Conservation (phyloP, 2,329 filamentous ascomycete genomes). For the Trichoderma atroviride region DNA sequence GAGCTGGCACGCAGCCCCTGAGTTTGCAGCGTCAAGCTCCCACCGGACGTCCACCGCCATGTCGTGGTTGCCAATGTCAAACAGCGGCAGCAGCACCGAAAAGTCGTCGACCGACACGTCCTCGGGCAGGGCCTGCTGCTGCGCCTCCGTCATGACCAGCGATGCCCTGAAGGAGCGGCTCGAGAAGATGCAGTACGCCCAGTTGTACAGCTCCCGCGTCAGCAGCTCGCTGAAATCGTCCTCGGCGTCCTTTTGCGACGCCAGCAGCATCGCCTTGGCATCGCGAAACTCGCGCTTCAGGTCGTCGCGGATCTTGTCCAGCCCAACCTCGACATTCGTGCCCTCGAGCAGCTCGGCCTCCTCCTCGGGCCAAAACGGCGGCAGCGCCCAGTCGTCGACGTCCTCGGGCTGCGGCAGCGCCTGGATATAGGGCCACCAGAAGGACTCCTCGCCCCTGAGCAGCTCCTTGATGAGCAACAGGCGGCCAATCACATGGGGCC, state of each 20-base stretch:
- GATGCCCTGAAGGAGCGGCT: constrained; percentile 66
- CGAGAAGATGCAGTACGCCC: constrained; percentile 67
- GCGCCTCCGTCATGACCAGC: constrained; percentile 51
- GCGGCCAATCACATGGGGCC: constrained; percentile 63
- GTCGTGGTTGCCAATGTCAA: constrained; percentile 73
- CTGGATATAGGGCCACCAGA: constrained; percentile 70
- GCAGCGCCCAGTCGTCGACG: constrained; percentile 54
- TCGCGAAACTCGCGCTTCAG: constrained; percentile 51
- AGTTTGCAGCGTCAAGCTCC: constrained; percentile 46
- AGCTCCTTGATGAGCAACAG: constrained; percentile 73
- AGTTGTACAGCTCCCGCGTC: constrained; percentile 58
- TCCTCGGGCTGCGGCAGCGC: constrained; percentile 65
- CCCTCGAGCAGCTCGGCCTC: constrained; percentile 61
- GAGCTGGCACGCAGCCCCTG: constrained; percentile 46
- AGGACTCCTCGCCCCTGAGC: constrained; percentile 58
- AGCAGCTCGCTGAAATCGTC: constrained; percentile 41
- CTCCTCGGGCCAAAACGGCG: constrained; percentile 64
- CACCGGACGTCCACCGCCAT: constrained; percentile 62
- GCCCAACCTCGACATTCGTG: constrained; percentile 55
- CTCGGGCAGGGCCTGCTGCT: constrained; percentile 36
- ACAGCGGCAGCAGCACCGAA: constrained; percentile 68
- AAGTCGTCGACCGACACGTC: constrained; percentile 56
- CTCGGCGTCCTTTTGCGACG: constrained; percentile 30
- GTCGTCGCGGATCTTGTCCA: constrained; percentile 51
- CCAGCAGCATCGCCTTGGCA: constrained; percentile 44